These are phyloP conservation scores for Verticillium zaregamsianum DNA, from an alignment of 2,329 filamentous ascomycete genomes.

Conservation along the genomic window DNA sequence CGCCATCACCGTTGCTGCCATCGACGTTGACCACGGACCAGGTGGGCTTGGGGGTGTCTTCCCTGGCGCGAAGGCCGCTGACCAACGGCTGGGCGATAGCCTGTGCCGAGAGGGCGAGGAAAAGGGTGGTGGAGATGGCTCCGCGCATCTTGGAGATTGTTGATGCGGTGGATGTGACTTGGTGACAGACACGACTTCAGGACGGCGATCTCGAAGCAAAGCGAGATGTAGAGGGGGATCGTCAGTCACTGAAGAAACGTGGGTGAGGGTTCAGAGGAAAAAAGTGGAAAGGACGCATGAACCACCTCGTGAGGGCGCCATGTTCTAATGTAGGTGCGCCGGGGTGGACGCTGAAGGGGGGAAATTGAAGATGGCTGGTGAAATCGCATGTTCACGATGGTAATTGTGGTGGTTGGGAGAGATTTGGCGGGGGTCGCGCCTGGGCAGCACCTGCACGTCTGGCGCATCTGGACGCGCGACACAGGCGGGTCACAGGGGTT, in stretches of 20 bases:
- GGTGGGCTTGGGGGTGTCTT: slow-evolving; percentile 5
- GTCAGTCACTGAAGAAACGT: slow-evolving; percentile 4
- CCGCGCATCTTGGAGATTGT: slow-evolving; percentile 23
- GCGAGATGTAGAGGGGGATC: neutral
- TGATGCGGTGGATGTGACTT: neutral
- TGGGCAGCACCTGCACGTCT: neutral
- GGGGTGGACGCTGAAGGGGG: neutral
- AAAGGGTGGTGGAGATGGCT: slow-evolving; percentile 16
- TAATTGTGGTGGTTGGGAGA: slow-evolving; percentile 15
- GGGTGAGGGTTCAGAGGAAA: slow-evolving; percentile 1
- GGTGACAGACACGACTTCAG: neutral
- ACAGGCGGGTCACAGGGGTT: neutral
- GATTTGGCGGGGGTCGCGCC: neutral
- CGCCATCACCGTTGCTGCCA: slow-evolving; percentile 14
- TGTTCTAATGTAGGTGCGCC: neutral
- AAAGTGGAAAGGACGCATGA: slow-evolving; percentile 5
- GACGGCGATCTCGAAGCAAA: neutral
- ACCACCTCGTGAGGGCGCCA: slow-evolving; percentile 1
- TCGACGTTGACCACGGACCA: slow-evolving; percentile 27
- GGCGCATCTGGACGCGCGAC: neutral
- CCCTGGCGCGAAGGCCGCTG: slow-evolving; percentile 7
- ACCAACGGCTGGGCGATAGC: slow-evolving; percentile 23
- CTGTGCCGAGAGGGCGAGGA: slow-evolving; percentile 18
- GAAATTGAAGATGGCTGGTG: slow-evolving; percentile 11
- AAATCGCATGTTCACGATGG: slow-evolving; percentile 5